Evolutionary conservation across 169 alveolate genomes (phyloP).

Genomic region (Plasmodium coatneyi): DNA sequence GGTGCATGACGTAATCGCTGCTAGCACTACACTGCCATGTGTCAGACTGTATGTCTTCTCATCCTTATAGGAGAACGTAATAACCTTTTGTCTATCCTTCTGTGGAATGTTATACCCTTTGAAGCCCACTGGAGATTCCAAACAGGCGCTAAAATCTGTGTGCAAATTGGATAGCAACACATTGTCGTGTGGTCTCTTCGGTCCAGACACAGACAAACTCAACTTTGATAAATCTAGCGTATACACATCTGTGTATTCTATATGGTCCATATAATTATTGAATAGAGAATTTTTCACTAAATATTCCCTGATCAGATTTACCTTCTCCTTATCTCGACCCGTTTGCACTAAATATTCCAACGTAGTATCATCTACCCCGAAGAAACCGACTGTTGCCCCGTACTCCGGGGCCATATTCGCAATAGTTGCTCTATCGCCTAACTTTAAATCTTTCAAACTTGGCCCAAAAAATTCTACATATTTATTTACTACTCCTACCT

Average conservation of each 20-base stretch:
- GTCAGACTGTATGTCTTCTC: conserved; percentile 82
- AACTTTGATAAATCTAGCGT: conserved; percentile 93
- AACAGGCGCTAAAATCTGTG: conserved; percentile 86
- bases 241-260: conserved; percentile 83
- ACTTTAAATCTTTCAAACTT: conserved; percentile 89
- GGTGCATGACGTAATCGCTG: conserved; percentile 98
- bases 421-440: conserved; percentile 96
- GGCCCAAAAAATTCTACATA: conserved; percentile 96
- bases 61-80: conserved; percentile 78
- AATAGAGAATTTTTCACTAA: conserved; percentile 76
- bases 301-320: conserved; percentile 90
- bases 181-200: conserved; percentile 98
- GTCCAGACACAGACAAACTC: conserved; percentile 95
- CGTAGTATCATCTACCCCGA: conserved; percentile 95
- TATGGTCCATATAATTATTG: conserved; percentile 56
- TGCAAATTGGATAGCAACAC: conserved; percentile 90
- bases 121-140: conserved; percentile 85
- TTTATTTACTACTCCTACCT: conserved; percentile 97
- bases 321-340: conserved; percentile 91
- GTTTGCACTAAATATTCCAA: conserved; percentile 91
- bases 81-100: conserved; percentile 71
- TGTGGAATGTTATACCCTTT: conserved; percentile 86
- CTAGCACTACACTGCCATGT: conserved; percentile 95
- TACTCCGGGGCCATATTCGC: conserved; percentile 98
- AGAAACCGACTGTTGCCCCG: conserved; percentile 98